Conservation (phyloP, 2,329 filamentous ascomycete species). For the Macrophomina phaseolina region DNA sequence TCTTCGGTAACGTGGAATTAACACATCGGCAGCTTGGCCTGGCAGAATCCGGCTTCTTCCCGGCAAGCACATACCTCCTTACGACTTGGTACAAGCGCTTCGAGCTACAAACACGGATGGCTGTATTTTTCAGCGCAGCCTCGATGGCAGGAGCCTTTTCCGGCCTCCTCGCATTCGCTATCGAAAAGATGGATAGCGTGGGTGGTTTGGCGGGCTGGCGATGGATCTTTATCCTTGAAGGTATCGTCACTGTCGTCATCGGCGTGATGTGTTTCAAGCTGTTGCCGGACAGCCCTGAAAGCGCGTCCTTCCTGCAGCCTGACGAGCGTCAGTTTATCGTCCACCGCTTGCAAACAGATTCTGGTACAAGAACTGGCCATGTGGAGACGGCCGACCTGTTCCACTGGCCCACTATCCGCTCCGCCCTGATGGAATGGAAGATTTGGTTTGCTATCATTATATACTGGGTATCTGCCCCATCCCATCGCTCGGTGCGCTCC, state of each 20-base stretch:
- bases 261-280: slow-evolving; percentile 49
- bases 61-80: slow-evolving; percentile 54
- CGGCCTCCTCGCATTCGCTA: slow-evolving; percentile 59
- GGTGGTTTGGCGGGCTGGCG: slow-evolving; percentile 45
- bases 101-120: slow-evolving; percentile 62
- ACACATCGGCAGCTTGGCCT: background rate
- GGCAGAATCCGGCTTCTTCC: slow-evolving; percentile 33
- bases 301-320: slow-evolving; percentile 32
- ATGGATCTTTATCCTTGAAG: slow-evolving; percentile 34
- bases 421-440: slow-evolving; percentile 23
- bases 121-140: slow-evolving; percentile 63
- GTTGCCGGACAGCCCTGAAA: slow-evolving; percentile 62
- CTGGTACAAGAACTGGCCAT: background rate
- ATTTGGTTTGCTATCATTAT: slow-evolving; percentile 22
- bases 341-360: slow-evolving; percentile 30
- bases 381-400: slow-evolving; percentile 20
- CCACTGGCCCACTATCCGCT: background rate
- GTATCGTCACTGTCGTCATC: slow-evolving; percentile 28
- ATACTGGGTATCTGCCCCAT: background rate
- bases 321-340: slow-evolving; percentile 38
- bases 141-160: slow-evolving; percentile 63
- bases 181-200: slow-evolving; percentile 63
- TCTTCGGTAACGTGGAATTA: too few relatives aligned
- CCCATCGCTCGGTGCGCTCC: too few relatives aligned
- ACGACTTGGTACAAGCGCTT: slow-evolving; percentile 65